Percentiles rank a stretch among this genome's conserved stretches.
These are phyloP conservation scores for Colletotrichum sp. DNA, from an alignment of 2,329 filamentous ascomycete genomes.

Conservation along the genomic window DNA sequence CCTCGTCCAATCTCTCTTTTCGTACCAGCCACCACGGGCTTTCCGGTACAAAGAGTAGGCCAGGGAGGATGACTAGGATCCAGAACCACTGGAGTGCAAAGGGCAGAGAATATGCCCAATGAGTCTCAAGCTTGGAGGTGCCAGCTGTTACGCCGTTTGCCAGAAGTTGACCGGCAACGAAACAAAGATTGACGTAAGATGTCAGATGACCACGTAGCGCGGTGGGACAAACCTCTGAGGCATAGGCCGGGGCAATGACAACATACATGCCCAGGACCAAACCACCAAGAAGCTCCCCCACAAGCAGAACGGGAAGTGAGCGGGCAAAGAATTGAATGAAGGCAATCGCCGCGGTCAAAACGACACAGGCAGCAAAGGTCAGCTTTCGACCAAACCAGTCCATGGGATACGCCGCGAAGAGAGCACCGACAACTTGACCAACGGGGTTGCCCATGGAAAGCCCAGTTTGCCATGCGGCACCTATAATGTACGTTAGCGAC, in stretches of 20 bases:
- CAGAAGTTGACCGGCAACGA: constrained; percentile 66
- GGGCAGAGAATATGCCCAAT: constrained; percentile 56
- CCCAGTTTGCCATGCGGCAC: constrained; percentile 51
- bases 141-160: constrained; percentile 52
- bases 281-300: constrained; percentile 65
- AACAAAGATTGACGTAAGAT: constrained; percentile 66
- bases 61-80: constrained; percentile 49
- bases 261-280: constrained; percentile 67
- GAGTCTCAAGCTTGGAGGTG: constrained; percentile 40
- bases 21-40: constrained; percentile 57
- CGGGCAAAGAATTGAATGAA: constrained; percentile 69
- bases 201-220: constrained; percentile 63
- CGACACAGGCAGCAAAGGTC: constrained; percentile 49
- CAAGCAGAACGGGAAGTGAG: constrained; percentile 59
- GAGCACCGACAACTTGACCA: constrained; percentile 61
- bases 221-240: constrained; percentile 65
- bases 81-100: constrained; percentile 58
- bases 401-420: constrained; percentile 53
- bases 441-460: constrained; percentile 60
- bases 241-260: constrained; percentile 63
- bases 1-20: constrained; percentile 44
- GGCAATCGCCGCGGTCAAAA: constrained; percentile 55
- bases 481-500: constrained; percentile 8
- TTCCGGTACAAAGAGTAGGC: constrained; percentile 52
- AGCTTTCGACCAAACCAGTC: constrained; percentile 48